A percentile compares a stretch with the other conserved stretches of the same genome.
These are phyloP conservation scores for Phaeoacremonium minimum DNA, from an alignment of 2,329 filamentous ascomycete species.

Conservation along the genomic window DNA sequence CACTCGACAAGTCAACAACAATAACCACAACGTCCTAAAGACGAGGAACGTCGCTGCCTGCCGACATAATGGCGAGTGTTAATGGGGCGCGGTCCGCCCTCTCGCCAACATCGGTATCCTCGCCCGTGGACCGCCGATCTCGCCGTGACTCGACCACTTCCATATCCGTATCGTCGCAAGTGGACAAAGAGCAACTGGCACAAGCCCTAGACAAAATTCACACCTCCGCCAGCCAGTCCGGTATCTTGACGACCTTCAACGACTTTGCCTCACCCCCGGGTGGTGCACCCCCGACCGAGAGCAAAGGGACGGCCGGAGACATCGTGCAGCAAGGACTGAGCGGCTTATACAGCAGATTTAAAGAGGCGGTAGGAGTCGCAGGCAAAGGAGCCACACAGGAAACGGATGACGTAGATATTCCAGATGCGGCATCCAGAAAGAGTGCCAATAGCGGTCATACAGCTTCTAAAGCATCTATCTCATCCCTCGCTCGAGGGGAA, in stretches of 20 bases:
- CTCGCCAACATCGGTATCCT: constrained; percentile 25
- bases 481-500: constrained; percentile 36
- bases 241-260: constrained; percentile 86
- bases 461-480: constrained; percentile 33
- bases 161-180: constrained; percentile 43
- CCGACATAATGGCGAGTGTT: constrained; percentile 21
- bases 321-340: constrained; percentile 81
- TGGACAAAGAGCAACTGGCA: constrained; percentile 71
- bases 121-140: constrained; percentile 21
- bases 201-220: constrained; percentile 85
- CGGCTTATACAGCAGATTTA: constrained; percentile 81
- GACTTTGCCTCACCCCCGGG: constrained; percentile 74
- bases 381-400: constrained; percentile 33
- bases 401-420: constrained; percentile 33
- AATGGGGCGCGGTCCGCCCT: constrained; percentile 19
- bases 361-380: constrained; percentile 72
- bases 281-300: constrained; percentile 55
- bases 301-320: constrained; percentile 67
- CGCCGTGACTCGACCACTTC: constrained; percentile 34
- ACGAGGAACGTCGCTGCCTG: background rate
- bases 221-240: constrained; percentile 78
- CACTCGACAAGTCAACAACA: no score
- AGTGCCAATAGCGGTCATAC: constrained; percentile 34
- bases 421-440: constrained; percentile 37
- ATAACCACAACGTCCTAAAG: no score